Conservation (phyloP, 768 basidiomycete species). For the Myochromella boudieri region DNA sequence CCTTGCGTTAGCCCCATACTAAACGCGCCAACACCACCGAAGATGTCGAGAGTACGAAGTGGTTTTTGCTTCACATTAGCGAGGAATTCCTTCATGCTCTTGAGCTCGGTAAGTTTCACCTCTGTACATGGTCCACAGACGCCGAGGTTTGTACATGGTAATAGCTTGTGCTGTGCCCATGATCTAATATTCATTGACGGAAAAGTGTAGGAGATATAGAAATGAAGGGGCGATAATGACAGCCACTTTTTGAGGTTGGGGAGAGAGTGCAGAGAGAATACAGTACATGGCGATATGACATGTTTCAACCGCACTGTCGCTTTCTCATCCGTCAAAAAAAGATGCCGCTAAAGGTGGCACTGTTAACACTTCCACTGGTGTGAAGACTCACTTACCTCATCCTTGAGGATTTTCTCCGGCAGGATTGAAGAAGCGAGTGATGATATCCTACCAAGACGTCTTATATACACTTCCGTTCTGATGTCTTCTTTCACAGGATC, state of each 20-base stretch:
- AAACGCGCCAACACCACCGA: conserved; percentile 63
- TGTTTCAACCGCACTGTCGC: conserved; percentile 29
- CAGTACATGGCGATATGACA: conserved; percentile 50
- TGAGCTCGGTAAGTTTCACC: conserved; percentile 24
- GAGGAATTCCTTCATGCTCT: conserved; percentile 32
- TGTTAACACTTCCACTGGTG: not conserved
- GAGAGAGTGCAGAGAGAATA: conserved; percentile 34
- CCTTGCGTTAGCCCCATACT: conserved; percentile 54
- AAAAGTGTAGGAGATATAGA: conserved; percentile 55
- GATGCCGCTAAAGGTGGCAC: conserved; percentile 45
- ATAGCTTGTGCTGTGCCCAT: conserved; percentile 34
- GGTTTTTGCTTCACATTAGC: conserved; percentile 22
- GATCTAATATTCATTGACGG: conserved; percentile 35
- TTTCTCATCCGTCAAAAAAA: conserved; percentile 56
- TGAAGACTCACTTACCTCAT: conserved; percentile 52
- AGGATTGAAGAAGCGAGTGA: conserved; percentile 37
- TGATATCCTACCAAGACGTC: conserved; percentile 50
- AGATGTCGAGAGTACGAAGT: conserved; percentile 41
- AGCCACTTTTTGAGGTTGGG: conserved; percentile 45
- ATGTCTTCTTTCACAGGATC: conserved; percentile 12
- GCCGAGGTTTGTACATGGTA: conserved; percentile 35
- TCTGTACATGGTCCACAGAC: conserved; percentile 48
- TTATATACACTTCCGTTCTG: conserved; percentile 22
- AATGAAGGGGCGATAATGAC: conserved; percentile 52
- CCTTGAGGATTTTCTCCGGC: conserved; percentile 41